These are phyloP conservation scores for Moricandia arvensis DNA, from an alignment of 345 rosid genomes.

Conservation along the genomic window DNA sequence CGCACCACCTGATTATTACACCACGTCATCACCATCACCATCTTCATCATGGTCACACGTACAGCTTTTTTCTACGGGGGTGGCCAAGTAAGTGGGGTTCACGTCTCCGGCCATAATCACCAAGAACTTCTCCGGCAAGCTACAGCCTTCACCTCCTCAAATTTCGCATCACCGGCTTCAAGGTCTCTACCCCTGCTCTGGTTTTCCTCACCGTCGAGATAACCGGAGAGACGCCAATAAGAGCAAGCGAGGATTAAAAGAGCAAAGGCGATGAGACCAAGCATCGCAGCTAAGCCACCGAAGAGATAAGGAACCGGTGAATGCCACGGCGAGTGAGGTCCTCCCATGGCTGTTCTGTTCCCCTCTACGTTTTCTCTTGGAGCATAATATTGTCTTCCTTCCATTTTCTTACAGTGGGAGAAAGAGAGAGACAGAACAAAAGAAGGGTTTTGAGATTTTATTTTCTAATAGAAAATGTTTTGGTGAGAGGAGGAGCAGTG, in stretches of 20 bases:
- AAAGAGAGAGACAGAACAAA: not conserved
- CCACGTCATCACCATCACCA: conserved; percentile 22
- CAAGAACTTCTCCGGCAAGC: conserved; percentile 64
- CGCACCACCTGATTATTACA: conserved; percentile 26
- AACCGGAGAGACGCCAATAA: conserved; percentile 84
- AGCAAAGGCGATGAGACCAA: conserved; percentile 87
- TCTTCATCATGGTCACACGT: conserved; percentile 34
- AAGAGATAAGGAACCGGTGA: conserved; percentile 93
- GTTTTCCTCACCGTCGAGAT: conserved; percentile 46
- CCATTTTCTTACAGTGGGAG: conserved; percentile 31
- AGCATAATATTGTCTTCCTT: conserved; percentile 44
- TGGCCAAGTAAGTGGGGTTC: conserved; percentile 77
- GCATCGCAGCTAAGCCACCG: conserved; percentile 93
- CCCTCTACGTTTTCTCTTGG: conserved; percentile 32
- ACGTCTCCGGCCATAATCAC: conserved; percentile 88
- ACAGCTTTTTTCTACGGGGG: conserved; percentile 54
- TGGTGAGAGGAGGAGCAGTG: conserved; percentile 31
- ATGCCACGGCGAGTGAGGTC: conserved; percentile 75
- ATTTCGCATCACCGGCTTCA: conserved; percentile 55
- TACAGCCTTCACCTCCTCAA: conserved; percentile 22
- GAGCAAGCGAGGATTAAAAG: conserved; percentile 90
- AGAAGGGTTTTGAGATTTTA: not conserved
- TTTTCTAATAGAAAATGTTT: conserved; percentile 14
- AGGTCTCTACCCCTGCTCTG: conserved; percentile 49
- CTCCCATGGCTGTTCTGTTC: conserved; percentile 21